These are phyloP conservation scores for Asterochloris sp. DNA, from an alignment of 139 green algal genomes.

Conservation along the genomic window DNA sequence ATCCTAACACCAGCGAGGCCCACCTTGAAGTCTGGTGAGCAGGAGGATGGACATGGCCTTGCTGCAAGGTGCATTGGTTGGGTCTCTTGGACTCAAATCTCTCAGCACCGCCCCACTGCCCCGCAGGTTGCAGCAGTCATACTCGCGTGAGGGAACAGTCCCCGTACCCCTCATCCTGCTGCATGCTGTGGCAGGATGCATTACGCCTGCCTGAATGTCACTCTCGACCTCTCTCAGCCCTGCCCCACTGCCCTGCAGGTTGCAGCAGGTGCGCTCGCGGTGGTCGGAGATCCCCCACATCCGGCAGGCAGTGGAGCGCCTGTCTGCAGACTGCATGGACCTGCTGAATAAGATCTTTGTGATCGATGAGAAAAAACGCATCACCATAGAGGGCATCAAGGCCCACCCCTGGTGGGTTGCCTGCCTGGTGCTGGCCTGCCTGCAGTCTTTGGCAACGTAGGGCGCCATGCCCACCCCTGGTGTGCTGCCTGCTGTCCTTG, in stretches of 20 bases:
- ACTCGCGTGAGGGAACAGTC: too few species aligned
- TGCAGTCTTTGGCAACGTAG: neutral
- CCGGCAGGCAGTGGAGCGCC: slow-evolving; percentile 44
- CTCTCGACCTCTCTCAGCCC: too few species aligned
- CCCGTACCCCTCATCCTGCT: too few species aligned
- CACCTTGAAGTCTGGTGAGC: slow-evolving; percentile 58
- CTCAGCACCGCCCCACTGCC: too few species aligned
- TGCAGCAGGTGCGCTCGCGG: slow-evolving; percentile 48
- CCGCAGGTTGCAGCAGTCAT: too few species aligned
- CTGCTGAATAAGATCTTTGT: slow-evolving; percentile 75
- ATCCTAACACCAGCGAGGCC: slow-evolving; percentile 67
- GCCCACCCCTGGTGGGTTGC: slow-evolving; percentile 55
- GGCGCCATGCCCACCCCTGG: neutral
- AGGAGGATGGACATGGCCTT: neutral
- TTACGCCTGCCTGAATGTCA: too few species aligned
- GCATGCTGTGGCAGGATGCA: too few species aligned
- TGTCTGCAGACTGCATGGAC: slow-evolving; percentile 59
- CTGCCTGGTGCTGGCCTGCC: neutral
- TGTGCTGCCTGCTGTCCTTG: neutral
- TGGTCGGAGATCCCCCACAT: slow-evolving; percentile 62
- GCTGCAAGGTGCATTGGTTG: neutral
- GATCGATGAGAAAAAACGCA: slow-evolving; percentile 62
- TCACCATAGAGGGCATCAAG: slow-evolving; percentile 55
- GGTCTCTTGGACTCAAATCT: neutral
- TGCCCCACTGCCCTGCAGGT: slow-evolving; percentile 30